A percentile compares a stretch with the other conserved stretches of the same genome.
Evolutionary conservation across 306 rosid genomes (phyloP).

Genomic region (Trifolium dubium): DNA sequence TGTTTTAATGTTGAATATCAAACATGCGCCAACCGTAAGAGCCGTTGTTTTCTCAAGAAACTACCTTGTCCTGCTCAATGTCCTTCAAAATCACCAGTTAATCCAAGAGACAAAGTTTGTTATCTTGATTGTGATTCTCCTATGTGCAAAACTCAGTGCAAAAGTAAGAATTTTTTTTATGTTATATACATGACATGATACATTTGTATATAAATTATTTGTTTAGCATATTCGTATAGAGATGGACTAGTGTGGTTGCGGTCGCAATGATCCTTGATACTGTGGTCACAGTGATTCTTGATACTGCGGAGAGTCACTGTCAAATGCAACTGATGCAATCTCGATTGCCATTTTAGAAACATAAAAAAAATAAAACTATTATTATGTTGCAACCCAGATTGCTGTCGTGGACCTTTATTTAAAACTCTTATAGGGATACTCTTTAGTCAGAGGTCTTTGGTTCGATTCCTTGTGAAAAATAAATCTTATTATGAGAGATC

Average conservation of each 20-base stretch:
- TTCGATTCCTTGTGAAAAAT: too few species aligned
- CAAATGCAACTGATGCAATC: too few species aligned
- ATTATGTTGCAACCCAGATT: too few species aligned
- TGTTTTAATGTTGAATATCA: conserved; percentile 39
- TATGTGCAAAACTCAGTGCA: conserved; percentile 75
- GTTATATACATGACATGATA: not conserved
- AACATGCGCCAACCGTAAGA: conserved; percentile 42
- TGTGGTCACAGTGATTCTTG: too few species aligned
- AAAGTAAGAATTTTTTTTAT: conserved; percentile 47
- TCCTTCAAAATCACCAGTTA: conserved; percentile 52
- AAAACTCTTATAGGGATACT: too few species aligned
- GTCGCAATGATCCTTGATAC: too few species aligned
- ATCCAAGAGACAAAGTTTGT: conserved; percentile 69
- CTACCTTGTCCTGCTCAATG: conserved; percentile 61
- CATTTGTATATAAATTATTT: not conserved
- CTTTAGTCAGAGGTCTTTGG: too few species aligned
- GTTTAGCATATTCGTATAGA: not conserved
- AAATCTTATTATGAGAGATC: not conserved
- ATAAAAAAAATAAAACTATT: too few species aligned
- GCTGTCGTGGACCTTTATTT: too few species aligned
- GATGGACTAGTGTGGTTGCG: too few species aligned
- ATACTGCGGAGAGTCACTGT: too few species aligned
- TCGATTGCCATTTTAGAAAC: too few species aligned
- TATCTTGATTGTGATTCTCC: conserved; percentile 66
- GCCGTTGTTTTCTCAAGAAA: conserved; percentile 57